A percentile compares a stretch with the other conserved stretches of the same genome.
phyloP scores from a whole-genome alignment of 148 eudicot genomes.

The Rhododendron ovatum region DNA sequence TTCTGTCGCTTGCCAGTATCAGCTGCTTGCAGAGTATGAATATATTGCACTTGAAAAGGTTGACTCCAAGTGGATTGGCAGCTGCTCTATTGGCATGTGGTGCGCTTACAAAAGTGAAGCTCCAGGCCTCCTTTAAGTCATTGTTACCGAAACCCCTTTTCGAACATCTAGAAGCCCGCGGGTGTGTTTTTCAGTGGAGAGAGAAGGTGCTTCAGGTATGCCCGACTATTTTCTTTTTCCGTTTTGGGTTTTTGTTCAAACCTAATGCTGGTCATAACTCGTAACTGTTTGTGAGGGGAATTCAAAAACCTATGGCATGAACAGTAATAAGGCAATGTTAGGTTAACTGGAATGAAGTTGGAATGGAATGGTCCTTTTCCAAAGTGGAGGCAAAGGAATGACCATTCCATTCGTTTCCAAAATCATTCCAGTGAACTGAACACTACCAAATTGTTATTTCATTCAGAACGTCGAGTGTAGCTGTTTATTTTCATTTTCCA shows the following conservation, averaged over 20 bases:
- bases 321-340: not conserved
- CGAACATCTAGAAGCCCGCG: conserved; percentile 71
- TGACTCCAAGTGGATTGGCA: conserved; percentile 69
- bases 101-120: conserved; percentile 83
- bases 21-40: conserved; percentile 77
- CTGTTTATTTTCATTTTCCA: not conserved
- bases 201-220: conserved; percentile 73
- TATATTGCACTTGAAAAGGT: conserved; percentile 63
- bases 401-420: not conserved
- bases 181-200: conserved; percentile 75
- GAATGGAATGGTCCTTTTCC: not conserved
- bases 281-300: not conserved
- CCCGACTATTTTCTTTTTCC: not conserved
- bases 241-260: not conserved
- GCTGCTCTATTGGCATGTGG: conserved; percentile 81
- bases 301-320: not conserved
- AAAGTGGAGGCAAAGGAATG: not conserved
- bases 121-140: conserved; percentile 53
- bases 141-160: conserved; percentile 55
- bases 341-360: not conserved
- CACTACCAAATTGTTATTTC: not conserved
- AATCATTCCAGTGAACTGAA: not conserved
- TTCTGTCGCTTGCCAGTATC: conserved; percentile 69
- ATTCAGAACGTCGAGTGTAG: not conserved
- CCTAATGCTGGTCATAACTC: not conserved